Conservation (phyloP, 2,329 filamentous ascomycete species). For the Penicillium fuscoglaucum region DNA sequence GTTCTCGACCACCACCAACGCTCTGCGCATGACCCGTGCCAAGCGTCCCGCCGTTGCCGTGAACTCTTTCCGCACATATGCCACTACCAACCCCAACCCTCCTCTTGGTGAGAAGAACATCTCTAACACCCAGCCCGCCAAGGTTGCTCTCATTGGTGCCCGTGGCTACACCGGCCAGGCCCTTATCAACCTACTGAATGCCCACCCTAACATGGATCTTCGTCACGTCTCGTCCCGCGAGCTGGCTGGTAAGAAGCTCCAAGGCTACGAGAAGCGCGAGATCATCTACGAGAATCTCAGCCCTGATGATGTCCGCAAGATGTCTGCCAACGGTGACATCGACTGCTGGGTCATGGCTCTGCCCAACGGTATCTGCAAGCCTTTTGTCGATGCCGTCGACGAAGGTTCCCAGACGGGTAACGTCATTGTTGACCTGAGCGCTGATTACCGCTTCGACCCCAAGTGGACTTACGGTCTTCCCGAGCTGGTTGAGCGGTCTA, state of each 20-base stretch:
- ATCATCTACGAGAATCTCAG: slow-evolving; percentile 90
- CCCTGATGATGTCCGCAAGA: slow-evolving; percentile 79
- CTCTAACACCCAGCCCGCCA: slow-evolving; percentile 74
- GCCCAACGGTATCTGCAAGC: slow-evolving; percentile 91
- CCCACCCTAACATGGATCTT: slow-evolving; percentile 86
- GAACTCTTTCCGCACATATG: slow-evolving; percentile 41
- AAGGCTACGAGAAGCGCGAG: slow-evolving; percentile 87
- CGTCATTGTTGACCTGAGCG: slow-evolving; percentile 90
- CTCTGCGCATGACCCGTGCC: slow-evolving; percentile 39
- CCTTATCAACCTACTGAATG: slow-evolving; percentile 80
- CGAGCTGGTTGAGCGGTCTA: slow-evolving; percentile 74
- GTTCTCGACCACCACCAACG: slow-evolving; percentile 61
- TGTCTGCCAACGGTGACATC: slow-evolving; percentile 80
- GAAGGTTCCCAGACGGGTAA: slow-evolving; percentile 66
- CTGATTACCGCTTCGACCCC: slow-evolving; percentile 87
- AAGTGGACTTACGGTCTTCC: slow-evolving; percentile 89
- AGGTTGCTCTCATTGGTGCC: slow-evolving; percentile 83
- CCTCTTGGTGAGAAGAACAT: slow-evolving; percentile 85
- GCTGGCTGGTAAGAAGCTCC: slow-evolving; percentile 78
- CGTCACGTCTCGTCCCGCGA: slow-evolving; percentile 91
- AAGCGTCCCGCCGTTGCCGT: slow-evolving; percentile 32
- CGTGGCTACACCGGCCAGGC: slow-evolving; percentile 94
- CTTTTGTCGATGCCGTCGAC: slow-evolving; percentile 86
- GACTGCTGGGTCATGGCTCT: slow-evolving; percentile 98
- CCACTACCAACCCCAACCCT: slow-evolving; percentile 74